Percentiles rank a stretch among this genome's conserved stretches.
Conservation (phyloP, 2,329 filamentous ascomycete species). For the Arthrocladium fulminans region DNA sequence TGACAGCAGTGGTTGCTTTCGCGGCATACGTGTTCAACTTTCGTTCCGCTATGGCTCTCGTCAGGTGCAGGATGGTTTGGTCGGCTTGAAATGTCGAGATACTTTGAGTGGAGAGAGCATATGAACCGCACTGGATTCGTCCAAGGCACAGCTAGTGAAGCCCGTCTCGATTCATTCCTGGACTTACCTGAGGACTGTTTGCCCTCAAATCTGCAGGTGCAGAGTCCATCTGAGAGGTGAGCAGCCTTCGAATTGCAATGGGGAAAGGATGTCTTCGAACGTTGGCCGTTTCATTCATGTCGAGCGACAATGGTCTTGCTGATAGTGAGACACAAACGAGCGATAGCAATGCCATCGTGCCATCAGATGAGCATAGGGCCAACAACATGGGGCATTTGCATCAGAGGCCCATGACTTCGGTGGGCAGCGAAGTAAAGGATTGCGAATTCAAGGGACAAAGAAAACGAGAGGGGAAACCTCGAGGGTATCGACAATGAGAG, state of each 20-base stretch:
- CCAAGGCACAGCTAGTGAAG: slow-evolving; percentile 15
- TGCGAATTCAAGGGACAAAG: neutral
- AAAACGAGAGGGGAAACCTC: neutral
- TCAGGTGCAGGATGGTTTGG: slow-evolving; percentile 16
- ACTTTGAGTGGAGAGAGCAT: slow-evolving; percentile 9
- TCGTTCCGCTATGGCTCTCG: slow-evolving; percentile 16
- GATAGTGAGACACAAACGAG: neutral
- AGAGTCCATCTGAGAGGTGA: slow-evolving; percentile 11
- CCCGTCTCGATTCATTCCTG: slow-evolving; percentile 12
- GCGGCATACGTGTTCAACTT: slow-evolving; percentile 21
- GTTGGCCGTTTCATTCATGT: neutral
- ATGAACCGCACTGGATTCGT: slow-evolving; percentile 14
- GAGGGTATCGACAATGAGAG: neutral
- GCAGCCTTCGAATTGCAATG: slow-evolving; percentile 9
- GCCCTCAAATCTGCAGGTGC: slow-evolving; percentile 13
- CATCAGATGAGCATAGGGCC: neutral
- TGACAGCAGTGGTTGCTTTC: slow-evolving; percentile 14
- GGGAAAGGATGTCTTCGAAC: slow-evolving; percentile 12
- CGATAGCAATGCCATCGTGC: neutral
- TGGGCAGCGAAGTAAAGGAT: no score
- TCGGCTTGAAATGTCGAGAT: slow-evolving; percentile 12
- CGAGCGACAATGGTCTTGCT: neutral
- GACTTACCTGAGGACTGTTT: slow-evolving; percentile 19
- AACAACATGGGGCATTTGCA: neutral
- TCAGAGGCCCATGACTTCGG: neutral